Percentiles rank a stretch among this genome's conserved stretches.
Conservation (phyloP, 2,329 filamentous ascomycete genomes). For the Neonectria magnoliae region DNA sequence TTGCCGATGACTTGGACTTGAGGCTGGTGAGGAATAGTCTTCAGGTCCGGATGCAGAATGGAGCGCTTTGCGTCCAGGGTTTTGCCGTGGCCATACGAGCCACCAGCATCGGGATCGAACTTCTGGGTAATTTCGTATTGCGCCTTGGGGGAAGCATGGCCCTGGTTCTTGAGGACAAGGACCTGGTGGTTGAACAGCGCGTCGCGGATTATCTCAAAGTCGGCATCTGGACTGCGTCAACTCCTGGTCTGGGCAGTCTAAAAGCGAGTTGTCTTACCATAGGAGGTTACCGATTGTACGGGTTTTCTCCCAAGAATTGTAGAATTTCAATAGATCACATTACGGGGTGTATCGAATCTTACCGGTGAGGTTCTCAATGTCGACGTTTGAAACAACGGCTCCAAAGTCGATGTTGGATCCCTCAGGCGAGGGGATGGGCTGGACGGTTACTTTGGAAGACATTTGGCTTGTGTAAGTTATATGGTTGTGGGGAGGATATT, state of each 20-base stretch:
- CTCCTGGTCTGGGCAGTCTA: background rate
- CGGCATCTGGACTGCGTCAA: slow-evolving; percentile 59
- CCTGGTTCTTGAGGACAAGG: slow-evolving; percentile 76
- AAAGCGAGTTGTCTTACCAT: slow-evolving; percentile 54
- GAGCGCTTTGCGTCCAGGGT: slow-evolving; percentile 71
- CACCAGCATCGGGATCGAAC: slow-evolving; percentile 73
- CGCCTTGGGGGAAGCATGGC: slow-evolving; percentile 70
- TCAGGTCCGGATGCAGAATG: slow-evolving; percentile 81
- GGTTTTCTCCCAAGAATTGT: slow-evolving; percentile 59
- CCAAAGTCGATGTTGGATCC: slow-evolving; percentile 66
- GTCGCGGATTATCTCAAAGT: slow-evolving; percentile 71
- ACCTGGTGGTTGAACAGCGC: slow-evolving; percentile 76
- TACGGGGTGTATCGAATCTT: slow-evolving; percentile 45
- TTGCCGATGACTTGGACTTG: slow-evolving; percentile 82
- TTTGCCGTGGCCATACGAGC: slow-evolving; percentile 79
- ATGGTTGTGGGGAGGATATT: background rate
- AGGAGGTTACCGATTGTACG: slow-evolving; percentile 69
- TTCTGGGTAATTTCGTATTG: slow-evolving; percentile 79
- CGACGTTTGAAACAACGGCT: slow-evolving; percentile 64
- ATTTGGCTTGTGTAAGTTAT: slow-evolving; percentile 20
- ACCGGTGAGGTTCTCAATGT: slow-evolving; percentile 72
- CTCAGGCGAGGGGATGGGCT: slow-evolving; percentile 50
- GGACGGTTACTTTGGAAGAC: slow-evolving; percentile 45
- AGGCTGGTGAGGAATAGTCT: slow-evolving; percentile 82
- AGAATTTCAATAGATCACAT: slow-evolving; percentile 17